These are phyloP conservation scores for Penicillium sp. DNA, from an alignment of 2,329 filamentous ascomycete species.

Conservation along the genomic window DNA sequence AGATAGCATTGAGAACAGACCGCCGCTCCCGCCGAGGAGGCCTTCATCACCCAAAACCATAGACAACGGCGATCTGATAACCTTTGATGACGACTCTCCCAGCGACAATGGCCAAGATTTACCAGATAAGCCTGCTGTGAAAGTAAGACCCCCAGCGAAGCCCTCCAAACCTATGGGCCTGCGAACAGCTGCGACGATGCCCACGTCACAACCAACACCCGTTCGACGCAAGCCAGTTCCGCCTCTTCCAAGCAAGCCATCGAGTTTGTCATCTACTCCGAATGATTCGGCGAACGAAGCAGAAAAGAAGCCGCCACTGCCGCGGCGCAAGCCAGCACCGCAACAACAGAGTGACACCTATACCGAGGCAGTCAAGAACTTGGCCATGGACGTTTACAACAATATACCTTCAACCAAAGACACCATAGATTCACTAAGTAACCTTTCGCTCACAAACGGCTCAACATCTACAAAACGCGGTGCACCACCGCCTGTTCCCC, in stretches of 20 bases:
- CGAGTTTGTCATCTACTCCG: constrained; percentile 23
- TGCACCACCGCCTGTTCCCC: constrained; percentile 21
- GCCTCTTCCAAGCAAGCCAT: constrained; percentile 34
- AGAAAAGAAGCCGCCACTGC: constrained; percentile 23
- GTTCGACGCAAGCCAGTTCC: constrained; percentile 33
- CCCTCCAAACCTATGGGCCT: constrained; percentile 43
- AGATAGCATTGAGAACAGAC: constrained; percentile 29
- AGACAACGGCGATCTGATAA: constrained; percentile 19
- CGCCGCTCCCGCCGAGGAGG: constrained; percentile 38
- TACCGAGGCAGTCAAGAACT: constrained; percentile 15
- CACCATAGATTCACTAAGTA: constrained; percentile 13
- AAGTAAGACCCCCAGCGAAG: constrained; percentile 33
- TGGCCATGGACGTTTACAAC: constrained; percentile 18
- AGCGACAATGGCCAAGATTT: constrained; percentile 19
- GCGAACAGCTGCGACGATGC: constrained; percentile 28
- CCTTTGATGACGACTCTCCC: constrained; percentile 28
- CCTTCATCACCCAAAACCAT: constrained; percentile 20
- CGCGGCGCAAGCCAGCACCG: constrained; percentile 17
- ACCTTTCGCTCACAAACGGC: constrained; percentile 7
- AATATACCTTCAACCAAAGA: constrained; percentile 17
- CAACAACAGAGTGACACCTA: constrained; percentile 14
- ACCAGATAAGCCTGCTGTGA: constrained; percentile 18
- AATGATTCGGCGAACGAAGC: constrained; percentile 14
- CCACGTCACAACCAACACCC: constrained; percentile 17
- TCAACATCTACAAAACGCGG: constrained; percentile 19